phyloP scores from a whole-genome alignment of 2,329 filamentous ascomycete genomes.

The Teratosphaeria nubilosa region DNA sequence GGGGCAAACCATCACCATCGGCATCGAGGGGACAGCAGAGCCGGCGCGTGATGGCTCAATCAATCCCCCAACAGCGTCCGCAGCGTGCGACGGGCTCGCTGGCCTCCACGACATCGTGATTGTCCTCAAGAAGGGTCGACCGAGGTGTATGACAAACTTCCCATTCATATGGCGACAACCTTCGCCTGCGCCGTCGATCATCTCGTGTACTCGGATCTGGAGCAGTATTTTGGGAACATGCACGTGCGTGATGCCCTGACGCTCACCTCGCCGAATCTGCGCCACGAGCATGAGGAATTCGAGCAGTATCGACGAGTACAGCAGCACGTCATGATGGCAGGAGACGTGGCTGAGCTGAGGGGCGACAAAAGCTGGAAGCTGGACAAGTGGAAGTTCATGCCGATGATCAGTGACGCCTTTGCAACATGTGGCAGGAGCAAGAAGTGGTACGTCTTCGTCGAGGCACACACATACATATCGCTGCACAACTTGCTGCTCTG shows the following conservation, averaged over 20 bases:
- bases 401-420: conserved; percentile 32
- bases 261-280: not conserved
- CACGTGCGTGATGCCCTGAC: conserved; percentile 11
- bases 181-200: conserved; percentile 40
- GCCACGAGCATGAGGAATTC: not conserved
- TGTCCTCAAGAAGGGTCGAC: conserved; percentile 48
- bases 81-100: not conserved
- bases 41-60: not conserved
- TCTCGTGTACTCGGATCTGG: conserved; percentile 39
- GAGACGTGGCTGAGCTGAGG: conserved; percentile 1
- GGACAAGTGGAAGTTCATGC: conserved; percentile 45
- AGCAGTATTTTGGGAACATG: conserved; percentile 31
- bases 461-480: conserved; percentile 48
- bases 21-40: not conserved
- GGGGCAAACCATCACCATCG: not conserved
- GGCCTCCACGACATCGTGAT: conserved; percentile 37
- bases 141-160: conserved; percentile 43
- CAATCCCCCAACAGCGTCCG: not conserved
- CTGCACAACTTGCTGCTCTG: conserved; percentile 44
- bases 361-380: conserved; percentile 20
- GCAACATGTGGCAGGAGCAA: conserved; percentile 22
- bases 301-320: conserved; percentile 2
- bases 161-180: conserved; percentile 41
- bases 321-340: not conserved
- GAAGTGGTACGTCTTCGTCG: conserved; percentile 51